Evolutionary conservation across 1,139 yeast species (phyloP), one percentile per base, ranked within the genome.

Genomic region (Debaryomyces nepalensis): DNA sequence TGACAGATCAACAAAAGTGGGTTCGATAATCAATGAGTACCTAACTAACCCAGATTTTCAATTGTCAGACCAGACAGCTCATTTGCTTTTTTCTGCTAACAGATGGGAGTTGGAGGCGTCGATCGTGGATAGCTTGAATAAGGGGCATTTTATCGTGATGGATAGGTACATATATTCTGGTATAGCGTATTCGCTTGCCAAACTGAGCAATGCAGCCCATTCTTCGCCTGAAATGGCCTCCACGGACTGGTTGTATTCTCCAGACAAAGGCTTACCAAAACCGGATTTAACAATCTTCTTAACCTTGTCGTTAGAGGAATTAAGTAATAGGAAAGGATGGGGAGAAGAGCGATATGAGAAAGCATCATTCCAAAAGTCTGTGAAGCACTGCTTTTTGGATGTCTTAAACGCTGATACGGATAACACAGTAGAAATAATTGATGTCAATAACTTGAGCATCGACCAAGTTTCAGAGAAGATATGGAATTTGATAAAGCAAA

Each of bases 141-240:
- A 58, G 0, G 97, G 97, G 0, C 58, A 61, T 5, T 73, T 74
- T 40, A 77, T 93, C 1, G 73, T 95, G 0, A 62, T 90, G 46
- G 99, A 95, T 59, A 70, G 99, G 49, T 95, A 93, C 58, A 85
- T 87, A 5, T 93, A 87, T 59, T 89, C 97, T 0, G 99, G 99
- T 0, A 80, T 90, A 11, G 97, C 97, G 3, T 95, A 91, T 58
- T 84, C 96, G 0, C 72, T 87, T 3, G 97, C 98, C n/a, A 91
- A 93, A 60, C 54, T 53, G 51, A 45, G 47, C 18, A 32, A 31
- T 10, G 40, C 37, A 15, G 42, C 47, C 10, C 26, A 43, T 2
- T 33, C 50, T 1, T 33, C 46, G 2, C 83, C 84, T 0, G 61
- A 63, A 40, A 57, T 70, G 60, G 65, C 84, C 54, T 79, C 78